Evolutionary conservation across 2,329 filamentous ascomycete genomes (phyloP).

Genomic region (Venturia effusa): DNA sequence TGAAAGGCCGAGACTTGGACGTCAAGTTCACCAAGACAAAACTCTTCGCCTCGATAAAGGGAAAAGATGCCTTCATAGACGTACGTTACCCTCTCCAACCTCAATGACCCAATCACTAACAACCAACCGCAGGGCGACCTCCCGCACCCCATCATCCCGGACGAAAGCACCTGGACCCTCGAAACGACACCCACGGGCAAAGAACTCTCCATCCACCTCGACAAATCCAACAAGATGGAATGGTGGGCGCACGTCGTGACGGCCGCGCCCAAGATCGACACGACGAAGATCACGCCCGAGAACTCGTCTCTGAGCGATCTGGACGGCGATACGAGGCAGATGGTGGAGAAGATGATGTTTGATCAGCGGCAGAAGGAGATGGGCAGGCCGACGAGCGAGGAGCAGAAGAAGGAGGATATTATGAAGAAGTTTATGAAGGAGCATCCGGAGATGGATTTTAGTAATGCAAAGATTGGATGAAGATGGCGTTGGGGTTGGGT

Average conservation of each 20-base stretch:
- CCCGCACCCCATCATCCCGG: constrained; percentile 64
- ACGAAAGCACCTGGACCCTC: constrained; percentile 94
- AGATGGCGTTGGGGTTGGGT: neutral
- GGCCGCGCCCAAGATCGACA: constrained; percentile 80
- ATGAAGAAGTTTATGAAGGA: constrained; percentile 84
- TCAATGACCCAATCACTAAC: constrained; percentile 3
- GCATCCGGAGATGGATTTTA: constrained; percentile 62
- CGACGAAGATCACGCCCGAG: constrained; percentile 88
- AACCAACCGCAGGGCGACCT: constrained; percentile 58
- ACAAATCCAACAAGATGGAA: constrained; percentile 94
- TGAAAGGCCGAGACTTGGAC: constrained; percentile 74
- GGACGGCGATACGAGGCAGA: constrained; percentile 85
- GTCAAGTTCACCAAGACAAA: constrained; percentile 72
- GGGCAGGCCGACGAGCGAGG: constrained; percentile 80
- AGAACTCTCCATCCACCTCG: constrained; percentile 78
- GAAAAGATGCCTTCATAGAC: constrained; percentile 72
- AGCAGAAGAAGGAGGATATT: constrained; percentile 90
- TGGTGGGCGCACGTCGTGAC: constrained; percentile 96
- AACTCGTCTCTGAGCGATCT: constrained; percentile 84
- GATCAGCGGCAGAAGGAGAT: constrained; percentile 95
- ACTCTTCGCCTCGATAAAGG: constrained; percentile 75
- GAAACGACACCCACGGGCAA: constrained; percentile 54
- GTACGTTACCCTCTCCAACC: constrained; percentile 36
- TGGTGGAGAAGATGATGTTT: constrained; percentile 99
- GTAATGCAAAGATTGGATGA: constrained; percentile 48